phyloP scores from a whole-genome alignment of 148 eudicot genomes.

The Vaccinium corymbosum region DNA sequence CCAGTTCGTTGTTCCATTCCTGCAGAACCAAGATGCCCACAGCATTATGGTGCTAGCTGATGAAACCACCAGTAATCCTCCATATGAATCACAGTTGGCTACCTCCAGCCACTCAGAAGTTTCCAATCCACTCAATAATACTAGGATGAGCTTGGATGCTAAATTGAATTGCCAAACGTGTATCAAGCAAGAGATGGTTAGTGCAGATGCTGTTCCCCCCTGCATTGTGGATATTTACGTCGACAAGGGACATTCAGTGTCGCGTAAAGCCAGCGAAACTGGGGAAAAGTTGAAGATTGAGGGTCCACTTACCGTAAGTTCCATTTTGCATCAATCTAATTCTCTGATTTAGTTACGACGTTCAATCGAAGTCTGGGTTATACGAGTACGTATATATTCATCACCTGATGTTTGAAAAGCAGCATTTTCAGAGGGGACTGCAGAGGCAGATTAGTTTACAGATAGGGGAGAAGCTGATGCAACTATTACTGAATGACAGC shows the following conservation, averaged over 20 bases:
- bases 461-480: slow-evolving; percentile 44
- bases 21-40: slow-evolving; percentile 49
- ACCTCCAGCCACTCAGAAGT: slow-evolving; percentile 22
- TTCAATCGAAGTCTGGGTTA: not conserved
- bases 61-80: slow-evolving; percentile 26
- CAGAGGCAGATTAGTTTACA: slow-evolving; percentile 60
- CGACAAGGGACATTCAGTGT: slow-evolving; percentile 45
- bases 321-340: not conserved
- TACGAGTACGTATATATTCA: not conserved
- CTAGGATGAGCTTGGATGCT: slow-evolving; percentile 31
- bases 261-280: slow-evolving; percentile 34
- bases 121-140: slow-evolving; percentile 21
- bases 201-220: slow-evolving; percentile 28
- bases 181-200: slow-evolving; percentile 26
- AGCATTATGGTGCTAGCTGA: slow-evolving; percentile 45
- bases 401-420: not conserved
- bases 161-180: slow-evolving; percentile 29
- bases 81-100: slow-evolving; percentile 32
- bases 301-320: slow-evolving; percentile 51
- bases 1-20: slow-evolving; percentile 1
- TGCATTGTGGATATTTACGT: slow-evolving; percentile 40
- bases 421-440: slow-evolving; percentile 39
- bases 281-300: slow-evolving; percentile 44
- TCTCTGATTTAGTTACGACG: not conserved
- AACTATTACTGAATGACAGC: slow-evolving; percentile 53